Base-by-base conservation (phyloP, 179 eudicot genomes). In the Nepenthes alata region DNA sequence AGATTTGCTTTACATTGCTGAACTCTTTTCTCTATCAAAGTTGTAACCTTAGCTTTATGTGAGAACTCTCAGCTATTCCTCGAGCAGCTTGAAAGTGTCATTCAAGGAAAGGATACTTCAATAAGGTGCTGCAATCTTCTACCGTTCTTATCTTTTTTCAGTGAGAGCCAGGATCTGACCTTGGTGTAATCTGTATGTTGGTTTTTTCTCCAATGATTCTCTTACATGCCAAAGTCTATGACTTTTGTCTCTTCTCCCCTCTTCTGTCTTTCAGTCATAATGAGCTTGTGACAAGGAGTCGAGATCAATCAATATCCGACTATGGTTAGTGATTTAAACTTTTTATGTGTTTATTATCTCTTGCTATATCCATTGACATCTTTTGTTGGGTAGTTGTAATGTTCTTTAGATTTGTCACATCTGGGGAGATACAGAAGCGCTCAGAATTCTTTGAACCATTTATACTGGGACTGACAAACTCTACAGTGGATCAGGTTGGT, bases 351-450 rank as follows among this genome's bases (percentile, higher is more conserved):
- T 50, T 58, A 4, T 55, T 62, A 51, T 38, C 37, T 8, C 63
- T 45, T 55, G 39, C 52, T 65, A 9, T 61, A 15, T 67, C 12
- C 45, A 35, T 62, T 85, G 55, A 82, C 58, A 12, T 60, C 7
- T 6, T 70, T 68, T 76, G 64, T 77, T 78, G 71, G 60, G 61
- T 68, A 93, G 98, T 89, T 67, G 98, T 93, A 14, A 93, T 93
- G 98, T 93, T 89, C 77, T 89, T 93, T 76, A 84, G 98, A 79
- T 89, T 93, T 67, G 85, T 93, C 53, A 85, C 98, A 11, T 89
- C 98, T 67, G 98, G 98, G 9, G 96, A 93, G 81, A 81, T 93
- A 58, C 78, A 86, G 53, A 93, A 82, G 62, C 96, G 96, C 48
- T 78, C 90, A 7, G 88, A 85, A 65, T 93, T 93, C 78, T 93